Percentiles rank a stretch among this genome's conserved stretches.
These are phyloP conservation scores for Mucor irregularis DNA, from an alignment of 371 early-diverging fungal species.

Conservation along the genomic window DNA sequence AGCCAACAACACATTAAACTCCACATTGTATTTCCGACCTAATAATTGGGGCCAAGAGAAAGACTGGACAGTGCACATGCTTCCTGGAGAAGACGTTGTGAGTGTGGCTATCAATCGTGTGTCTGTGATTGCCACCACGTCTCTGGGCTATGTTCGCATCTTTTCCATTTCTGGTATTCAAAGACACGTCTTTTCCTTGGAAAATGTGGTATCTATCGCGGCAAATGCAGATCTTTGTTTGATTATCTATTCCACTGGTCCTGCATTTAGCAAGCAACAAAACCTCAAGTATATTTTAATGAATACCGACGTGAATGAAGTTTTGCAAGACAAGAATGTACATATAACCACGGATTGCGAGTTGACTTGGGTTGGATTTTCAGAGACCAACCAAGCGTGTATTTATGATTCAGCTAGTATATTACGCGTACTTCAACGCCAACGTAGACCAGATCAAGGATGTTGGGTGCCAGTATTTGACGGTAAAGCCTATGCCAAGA, in stretches of 20 bases:
- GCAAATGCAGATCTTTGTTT: constrained; percentile 50
- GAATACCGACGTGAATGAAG: constrained; percentile 59
- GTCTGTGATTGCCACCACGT: constrained; percentile 62
- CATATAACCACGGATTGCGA: constrained; percentile 65
- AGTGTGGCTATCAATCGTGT: constrained; percentile 74
- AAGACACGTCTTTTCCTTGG: constrained; percentile 64
- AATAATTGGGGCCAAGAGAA: constrained; percentile 39
- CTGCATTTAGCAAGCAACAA: constrained; percentile 47
- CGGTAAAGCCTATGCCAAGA: constrained; percentile 31
- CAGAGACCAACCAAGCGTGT: constrained; percentile 70
- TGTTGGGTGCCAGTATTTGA: constrained; percentile 81
- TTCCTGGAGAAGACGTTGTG: constrained; percentile 63
- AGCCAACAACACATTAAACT: constrained; percentile 35
- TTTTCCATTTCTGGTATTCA: constrained; percentile 82
- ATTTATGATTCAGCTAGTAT: constrained; percentile 72
- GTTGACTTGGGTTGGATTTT: constrained; percentile 86
- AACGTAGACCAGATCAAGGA: constrained; percentile 59
- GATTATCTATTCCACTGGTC: constrained; percentile 29
- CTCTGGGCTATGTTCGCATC: constrained; percentile 72
- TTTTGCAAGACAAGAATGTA: constrained; percentile 61
- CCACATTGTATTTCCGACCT: constrained; percentile 56
- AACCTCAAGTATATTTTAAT: constrained; percentile 70
- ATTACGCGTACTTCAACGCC: constrained; percentile 59
- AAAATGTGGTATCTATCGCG: constrained; percentile 64
- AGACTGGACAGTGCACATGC: constrained; percentile 80